A percentile compares a stretch with the other conserved stretches of the same genome.
These are phyloP conservation scores for Strobilomyces confusus DNA, from an alignment of 768 basidiomycete genomes.

Conservation along the genomic window DNA sequence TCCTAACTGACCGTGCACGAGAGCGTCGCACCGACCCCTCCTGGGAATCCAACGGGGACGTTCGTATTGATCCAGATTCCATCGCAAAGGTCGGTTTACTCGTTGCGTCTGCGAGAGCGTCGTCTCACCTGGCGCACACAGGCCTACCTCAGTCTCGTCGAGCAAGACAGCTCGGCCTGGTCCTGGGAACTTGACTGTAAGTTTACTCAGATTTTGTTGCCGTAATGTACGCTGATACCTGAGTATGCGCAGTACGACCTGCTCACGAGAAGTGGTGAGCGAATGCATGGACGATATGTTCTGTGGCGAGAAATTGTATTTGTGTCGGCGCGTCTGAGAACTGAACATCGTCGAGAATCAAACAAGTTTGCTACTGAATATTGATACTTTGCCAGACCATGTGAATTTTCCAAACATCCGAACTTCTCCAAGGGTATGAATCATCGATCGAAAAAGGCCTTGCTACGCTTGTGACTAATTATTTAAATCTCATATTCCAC, in stretches of 20 bases:
- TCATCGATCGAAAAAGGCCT: too few relatives aligned
- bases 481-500: too few relatives aligned
- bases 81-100: constrained; percentile 56
- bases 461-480: too few relatives aligned
- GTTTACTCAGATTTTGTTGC: constrained; percentile 20
- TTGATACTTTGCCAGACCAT: too few relatives aligned
- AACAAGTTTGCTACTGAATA: too few relatives aligned
- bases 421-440: too few relatives aligned
- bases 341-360: too few relatives aligned
- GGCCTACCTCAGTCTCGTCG: constrained; percentile 63
- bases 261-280: constrained; percentile 53
- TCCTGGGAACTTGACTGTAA: constrained; percentile 79
- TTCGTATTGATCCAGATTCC: constrained; percentile 55
- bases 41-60: constrained; percentile 44
- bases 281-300: background rate
- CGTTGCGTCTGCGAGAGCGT: background rate
- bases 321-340: background rate
- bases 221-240: background rate
- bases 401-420: too few relatives aligned
- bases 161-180: constrained; percentile 70
- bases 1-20: constrained; percentile 38
- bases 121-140: constrained; percentile 23
- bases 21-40: constrained; percentile 29
- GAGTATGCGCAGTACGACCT: constrained; percentile 37
- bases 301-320: background rate